A percentile compares a stretch with the other conserved stretches of the same genome.
Conservation (phyloP, 2,329 filamentous ascomycete genomes). For the Zymoseptoria crescenta region DNA sequence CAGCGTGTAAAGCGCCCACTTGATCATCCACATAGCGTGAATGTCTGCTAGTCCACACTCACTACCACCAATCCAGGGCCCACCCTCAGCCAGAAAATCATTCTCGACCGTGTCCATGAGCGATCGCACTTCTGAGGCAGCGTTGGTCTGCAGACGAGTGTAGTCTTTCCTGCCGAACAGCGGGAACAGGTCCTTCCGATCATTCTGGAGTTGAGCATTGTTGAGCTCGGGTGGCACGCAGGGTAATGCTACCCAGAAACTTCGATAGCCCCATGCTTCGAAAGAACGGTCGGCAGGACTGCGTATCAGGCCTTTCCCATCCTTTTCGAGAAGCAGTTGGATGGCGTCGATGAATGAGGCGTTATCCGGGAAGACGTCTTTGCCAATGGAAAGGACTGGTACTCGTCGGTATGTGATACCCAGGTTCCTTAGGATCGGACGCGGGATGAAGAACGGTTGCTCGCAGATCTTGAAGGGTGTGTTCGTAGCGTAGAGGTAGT, state of each 20-base stretch:
- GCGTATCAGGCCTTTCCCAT: slow-evolving; percentile 12
- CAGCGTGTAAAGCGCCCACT: slow-evolving; percentile 16
- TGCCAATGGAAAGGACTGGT: slow-evolving; percentile 21
- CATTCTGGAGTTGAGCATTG: slow-evolving; percentile 13
- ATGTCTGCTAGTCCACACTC: slow-evolving; percentile 14
- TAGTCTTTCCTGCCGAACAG: slow-evolving; percentile 18
- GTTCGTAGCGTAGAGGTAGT: slow-evolving; percentile 14
- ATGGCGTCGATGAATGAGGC: slow-evolving; percentile 13
- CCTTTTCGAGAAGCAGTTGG: slow-evolving; percentile 9
- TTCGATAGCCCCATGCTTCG: slow-evolving; percentile 18
- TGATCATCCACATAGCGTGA: slow-evolving; percentile 19
- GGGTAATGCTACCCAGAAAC: slow-evolving; percentile 16
- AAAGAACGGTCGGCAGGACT: slow-evolving; percentile 7
- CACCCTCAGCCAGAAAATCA: slow-evolving; percentile 12
- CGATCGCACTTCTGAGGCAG: slow-evolving; percentile 11
- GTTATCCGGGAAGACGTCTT: slow-evolving; percentile 23
- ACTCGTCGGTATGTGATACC: slow-evolving; percentile 22
- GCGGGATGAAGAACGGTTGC: slow-evolving; percentile 21
- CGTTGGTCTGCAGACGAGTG: slow-evolving; percentile 11
- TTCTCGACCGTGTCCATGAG: slow-evolving; percentile 13
- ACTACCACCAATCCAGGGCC: slow-evolving; percentile 13
- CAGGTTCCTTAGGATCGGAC: slow-evolving; percentile 16
- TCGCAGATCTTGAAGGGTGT: slow-evolving; percentile 22
- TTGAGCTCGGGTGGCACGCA: slow-evolving; percentile 14
- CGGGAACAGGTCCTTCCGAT: slow-evolving; percentile 15